Percentiles rank a stretch among this genome's conserved stretches.
phyloP scores from a whole-genome alignment of 2,329 filamentous ascomycete genomes.

The Celoporthe dispersa region DNA sequence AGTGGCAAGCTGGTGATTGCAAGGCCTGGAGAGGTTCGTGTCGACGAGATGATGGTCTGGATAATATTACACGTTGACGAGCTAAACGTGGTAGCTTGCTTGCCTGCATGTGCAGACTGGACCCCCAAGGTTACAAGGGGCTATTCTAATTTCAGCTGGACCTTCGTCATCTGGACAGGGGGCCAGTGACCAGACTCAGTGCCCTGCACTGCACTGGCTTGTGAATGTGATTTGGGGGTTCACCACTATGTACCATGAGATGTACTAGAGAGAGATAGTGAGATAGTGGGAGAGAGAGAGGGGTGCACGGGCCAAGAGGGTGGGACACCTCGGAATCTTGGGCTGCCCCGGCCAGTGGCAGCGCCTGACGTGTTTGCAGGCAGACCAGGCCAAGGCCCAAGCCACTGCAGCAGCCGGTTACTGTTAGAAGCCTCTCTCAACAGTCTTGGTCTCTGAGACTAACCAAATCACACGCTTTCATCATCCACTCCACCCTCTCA shows the following conservation, averaged over 20 bases:
- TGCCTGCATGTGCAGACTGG: slow-evolving; percentile 6
- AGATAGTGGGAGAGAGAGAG: background rate
- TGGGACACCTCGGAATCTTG: background rate
- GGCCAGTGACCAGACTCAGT: background rate
- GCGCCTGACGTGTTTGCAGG: slow-evolving; percentile 10
- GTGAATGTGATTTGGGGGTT: slow-evolving; percentile 14
- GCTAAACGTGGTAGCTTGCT: slow-evolving; percentile 18
- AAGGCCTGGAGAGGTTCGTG: background rate
- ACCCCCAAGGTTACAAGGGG: slow-evolving; percentile 20
- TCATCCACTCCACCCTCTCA: slow-evolving; percentile 27
- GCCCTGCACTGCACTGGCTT: slow-evolving; percentile 14
- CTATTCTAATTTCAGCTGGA: slow-evolving; percentile 29
- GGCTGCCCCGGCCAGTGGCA: background rate
- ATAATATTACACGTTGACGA: background rate
- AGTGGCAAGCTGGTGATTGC: background rate
- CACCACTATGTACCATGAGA: background rate
- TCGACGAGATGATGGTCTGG: slow-evolving; percentile 7
- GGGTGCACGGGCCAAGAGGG: slow-evolving; percentile 6
- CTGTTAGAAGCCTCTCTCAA: slow-evolving; percentile 2
- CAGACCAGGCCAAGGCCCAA: slow-evolving; percentile 14
- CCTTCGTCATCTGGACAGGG: slow-evolving; percentile 26
- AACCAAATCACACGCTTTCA: slow-evolving; percentile 22
- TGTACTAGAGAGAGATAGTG: background rate
- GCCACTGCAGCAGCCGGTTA: slow-evolving; percentile 15
- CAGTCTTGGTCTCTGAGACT: slow-evolving; percentile 18